Percentiles rank a stretch among this genome's conserved stretches.
These are phyloP conservation scores for Starmerella riodocensis DNA, from an alignment of 805 yeast species.

Conservation along the genomic window DNA sequence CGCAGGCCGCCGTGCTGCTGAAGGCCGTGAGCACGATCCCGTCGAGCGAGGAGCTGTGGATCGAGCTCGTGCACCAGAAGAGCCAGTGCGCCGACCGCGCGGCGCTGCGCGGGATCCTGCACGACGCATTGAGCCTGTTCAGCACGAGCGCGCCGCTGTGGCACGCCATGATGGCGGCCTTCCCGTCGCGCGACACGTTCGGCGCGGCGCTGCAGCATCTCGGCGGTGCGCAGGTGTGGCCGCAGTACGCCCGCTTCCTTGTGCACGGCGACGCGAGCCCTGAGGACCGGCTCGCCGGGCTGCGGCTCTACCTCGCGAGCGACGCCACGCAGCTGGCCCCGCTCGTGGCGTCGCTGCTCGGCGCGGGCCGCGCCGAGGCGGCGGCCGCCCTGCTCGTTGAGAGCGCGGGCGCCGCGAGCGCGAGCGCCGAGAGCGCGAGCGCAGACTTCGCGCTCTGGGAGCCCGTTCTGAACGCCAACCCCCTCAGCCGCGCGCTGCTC, in stretches of 20 bases:
- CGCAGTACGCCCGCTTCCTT: conserved; percentile 39
- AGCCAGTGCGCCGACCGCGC: neutral
- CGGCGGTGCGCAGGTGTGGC: conserved; percentile 47
- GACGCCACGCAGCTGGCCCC: neutral
- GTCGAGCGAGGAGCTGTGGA: conserved; percentile 4
- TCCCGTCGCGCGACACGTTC: conserved; percentile 31
- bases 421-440: no score
- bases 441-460: conserved; percentile 9
- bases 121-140: conserved; percentile 11
- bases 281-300: neutral
- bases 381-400: conserved; percentile 4
- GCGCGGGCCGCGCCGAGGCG: neutral
- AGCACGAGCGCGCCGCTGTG: conserved; percentile 9
- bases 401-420: no score
- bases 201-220: conserved; percentile 37
- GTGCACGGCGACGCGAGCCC: conserved; percentile 11
- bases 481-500: neutral
- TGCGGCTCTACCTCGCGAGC: conserved; percentile 4
- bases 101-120: neutral
- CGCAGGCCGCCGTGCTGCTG: conserved; percentile 3
- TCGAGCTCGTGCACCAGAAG: conserved; percentile 1
- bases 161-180: conserved; percentile 6
- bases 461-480: neutral
- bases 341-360: neutral
- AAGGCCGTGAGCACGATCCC: conserved; percentile 15